Conservation (phyloP, 2,329 filamentous ascomycete genomes). For the Ophiostoma sp. region DNA sequence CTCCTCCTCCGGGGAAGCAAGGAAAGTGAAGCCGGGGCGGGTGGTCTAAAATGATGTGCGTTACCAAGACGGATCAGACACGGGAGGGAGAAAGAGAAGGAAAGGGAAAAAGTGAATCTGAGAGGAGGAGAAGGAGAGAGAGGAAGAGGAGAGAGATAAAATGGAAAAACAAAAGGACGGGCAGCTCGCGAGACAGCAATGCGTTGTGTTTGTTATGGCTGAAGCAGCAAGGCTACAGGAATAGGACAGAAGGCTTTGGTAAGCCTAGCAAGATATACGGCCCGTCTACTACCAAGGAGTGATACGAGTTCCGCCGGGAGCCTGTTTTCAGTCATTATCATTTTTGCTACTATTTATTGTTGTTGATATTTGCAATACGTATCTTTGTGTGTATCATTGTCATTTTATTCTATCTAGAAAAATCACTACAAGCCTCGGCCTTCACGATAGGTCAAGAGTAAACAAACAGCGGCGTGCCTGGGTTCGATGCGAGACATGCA, state of each 20-base stretch:
- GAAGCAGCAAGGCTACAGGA: not conserved
- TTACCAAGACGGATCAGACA: constrained; percentile 21
- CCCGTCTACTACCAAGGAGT: no score
- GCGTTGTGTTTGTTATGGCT: no score
- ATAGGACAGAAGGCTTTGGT: not conserved
- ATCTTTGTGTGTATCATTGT: no score
- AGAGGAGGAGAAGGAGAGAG: not conserved
- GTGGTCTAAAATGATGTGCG: constrained; percentile 39
- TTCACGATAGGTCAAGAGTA: not conserved
- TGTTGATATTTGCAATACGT: no score
- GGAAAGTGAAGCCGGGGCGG: constrained; percentile 36
- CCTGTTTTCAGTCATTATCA: no score
- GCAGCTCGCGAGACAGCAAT: not conserved
- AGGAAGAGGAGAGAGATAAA: not conserved
- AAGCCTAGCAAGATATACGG: no score
- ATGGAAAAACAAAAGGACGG: not conserved
- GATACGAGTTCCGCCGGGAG: no score
- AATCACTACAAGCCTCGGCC: not conserved
- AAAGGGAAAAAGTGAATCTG: not conserved
- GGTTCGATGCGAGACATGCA: constrained; percentile 1
- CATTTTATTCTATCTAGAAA: no score
- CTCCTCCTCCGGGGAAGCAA: constrained; percentile 34
- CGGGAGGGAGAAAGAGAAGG: not conserved
- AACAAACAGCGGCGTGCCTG: not conserved
- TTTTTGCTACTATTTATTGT: no score